Conservation (phyloP, 2,329 filamentous ascomycete genomes). For the Paecilomyces dactylethromorphus region DNA sequence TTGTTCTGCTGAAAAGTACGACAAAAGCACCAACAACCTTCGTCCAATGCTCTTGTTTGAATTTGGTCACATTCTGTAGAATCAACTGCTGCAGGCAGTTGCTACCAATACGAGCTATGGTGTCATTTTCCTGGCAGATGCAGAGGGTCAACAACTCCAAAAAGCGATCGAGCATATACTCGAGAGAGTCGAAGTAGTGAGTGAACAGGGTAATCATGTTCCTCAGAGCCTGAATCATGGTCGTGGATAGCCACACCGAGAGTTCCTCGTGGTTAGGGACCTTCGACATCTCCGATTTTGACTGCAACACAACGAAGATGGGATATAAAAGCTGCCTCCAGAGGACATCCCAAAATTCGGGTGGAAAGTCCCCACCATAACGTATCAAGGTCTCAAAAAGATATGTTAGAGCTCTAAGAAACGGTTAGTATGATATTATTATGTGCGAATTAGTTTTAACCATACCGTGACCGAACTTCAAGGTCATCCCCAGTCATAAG, state of each 20-base stretch:
- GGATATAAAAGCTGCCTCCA: constrained; percentile 96
- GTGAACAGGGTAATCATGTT: constrained; percentile 99
- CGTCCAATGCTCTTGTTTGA: constrained; percentile 78
- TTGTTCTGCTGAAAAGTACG: constrained; percentile 88
- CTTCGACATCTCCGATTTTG: constrained; percentile 92
- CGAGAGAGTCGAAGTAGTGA: constrained; percentile 91
- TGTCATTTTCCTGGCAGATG: constrained; percentile 99
- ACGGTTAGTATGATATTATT: constrained; percentile 3
- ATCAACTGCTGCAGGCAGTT: constrained; percentile 97
- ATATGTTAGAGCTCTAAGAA: constrained; percentile 69
- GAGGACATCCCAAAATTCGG: constrained; percentile 96
- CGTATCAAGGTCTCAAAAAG: constrained; percentile 90
- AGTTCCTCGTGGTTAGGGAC: constrained; percentile 93
- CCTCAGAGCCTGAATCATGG: constrained; percentile 95
- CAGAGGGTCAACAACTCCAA: constrained; percentile 88
- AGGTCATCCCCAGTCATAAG: constrained; percentile 98
- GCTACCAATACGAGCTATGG: constrained; percentile 93
- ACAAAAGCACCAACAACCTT: constrained; percentile 95
- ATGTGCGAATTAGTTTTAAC: constrained; percentile 34
- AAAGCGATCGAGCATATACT: constrained; percentile 98
- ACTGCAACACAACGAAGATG: constrained; percentile 96
- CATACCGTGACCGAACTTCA: constrained; percentile 70
- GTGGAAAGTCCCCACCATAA: constrained; percentile 84
- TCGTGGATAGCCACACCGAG: constrained; percentile 97
- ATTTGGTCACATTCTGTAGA: constrained; percentile 91